Evolutionary conservation across 73 alveolate species (phyloP).

Genomic region (Symbiodinium pilosum): DNA sequence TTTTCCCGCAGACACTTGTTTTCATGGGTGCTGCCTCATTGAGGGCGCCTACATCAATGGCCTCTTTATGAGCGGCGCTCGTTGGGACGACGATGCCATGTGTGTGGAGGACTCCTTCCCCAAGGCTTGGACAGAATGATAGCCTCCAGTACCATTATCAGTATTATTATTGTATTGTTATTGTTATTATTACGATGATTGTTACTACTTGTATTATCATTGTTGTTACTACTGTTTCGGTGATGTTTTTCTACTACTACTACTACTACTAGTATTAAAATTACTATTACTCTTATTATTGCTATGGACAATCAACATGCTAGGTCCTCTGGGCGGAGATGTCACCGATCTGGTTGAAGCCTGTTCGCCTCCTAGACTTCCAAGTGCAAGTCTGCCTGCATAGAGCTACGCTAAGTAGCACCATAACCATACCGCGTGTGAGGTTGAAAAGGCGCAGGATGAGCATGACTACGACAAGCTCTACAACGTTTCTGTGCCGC

Average conservation of each 20-base stretch:
- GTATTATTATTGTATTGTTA: no score
- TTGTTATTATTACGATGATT: no score
- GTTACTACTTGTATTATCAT: no score
- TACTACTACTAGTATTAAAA: no score
- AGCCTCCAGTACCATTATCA: not conserved
- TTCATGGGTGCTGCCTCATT: no score
- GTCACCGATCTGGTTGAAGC: conserved; percentile 99
- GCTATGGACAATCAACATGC: no score
- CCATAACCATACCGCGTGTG: no score
- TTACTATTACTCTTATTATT: no score
- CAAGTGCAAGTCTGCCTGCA: not conserved
- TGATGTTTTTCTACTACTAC: no score
- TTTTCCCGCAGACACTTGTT: no score
- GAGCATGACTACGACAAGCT: conserved; percentile 90
- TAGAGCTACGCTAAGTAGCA: not conserved
- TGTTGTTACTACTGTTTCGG: no score
- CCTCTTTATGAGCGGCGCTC: conserved; percentile 99
- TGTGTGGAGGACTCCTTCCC: conserved; percentile 99
- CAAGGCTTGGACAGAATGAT: no score
- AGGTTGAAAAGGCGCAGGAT: conserved; percentile 62
- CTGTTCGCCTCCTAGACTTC: conserved; percentile 80
- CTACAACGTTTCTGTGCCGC: conserved; percentile 29
- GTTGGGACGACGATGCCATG: conserved; percentile 99
- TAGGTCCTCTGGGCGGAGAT: conserved; percentile 99
- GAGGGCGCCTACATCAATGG: conserved; percentile 99